phyloP scores from a whole-genome alignment of 192 early-diverging fungal genomes.

The Coemansia sp. region DNA sequence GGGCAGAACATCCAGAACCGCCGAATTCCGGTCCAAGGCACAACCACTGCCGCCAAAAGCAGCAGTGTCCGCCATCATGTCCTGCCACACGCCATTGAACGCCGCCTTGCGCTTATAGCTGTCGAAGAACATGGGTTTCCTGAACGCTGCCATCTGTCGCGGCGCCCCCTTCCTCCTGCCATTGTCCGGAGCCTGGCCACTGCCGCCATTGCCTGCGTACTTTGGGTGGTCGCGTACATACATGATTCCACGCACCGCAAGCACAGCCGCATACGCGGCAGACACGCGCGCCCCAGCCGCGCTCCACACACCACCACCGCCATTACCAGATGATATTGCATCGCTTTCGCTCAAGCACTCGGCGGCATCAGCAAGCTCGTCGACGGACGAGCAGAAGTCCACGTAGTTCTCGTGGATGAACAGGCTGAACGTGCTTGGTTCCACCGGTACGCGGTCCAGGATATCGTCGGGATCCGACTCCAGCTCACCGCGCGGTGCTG shows the following conservation, averaged over 20 bases:
- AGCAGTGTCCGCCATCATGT: conserved; percentile 7
- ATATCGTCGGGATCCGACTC: conserved; percentile 47
- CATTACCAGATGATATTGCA: conserved; percentile 4
- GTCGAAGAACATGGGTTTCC: conserved; percentile 44
- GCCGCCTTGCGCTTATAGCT: conserved; percentile 12
- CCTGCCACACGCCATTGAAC: conserved; percentile 13
- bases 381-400: conserved; percentile 51
- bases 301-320: conserved; percentile 1
- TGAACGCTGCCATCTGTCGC: conserved; percentile 23
- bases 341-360: conserved; percentile 59
- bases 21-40: background rate
- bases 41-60: background rate
- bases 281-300: conserved; percentile 7
- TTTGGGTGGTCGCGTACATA: conserved; percentile 20
- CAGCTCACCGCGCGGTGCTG: conserved; percentile 12
- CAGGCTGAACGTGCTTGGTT: conserved; percentile 55
- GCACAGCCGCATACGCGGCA: conserved; percentile 20
- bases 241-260: conserved; percentile 43
- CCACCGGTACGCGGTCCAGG: conserved; percentile 57
- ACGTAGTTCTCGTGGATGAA: conserved; percentile 65
- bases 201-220: background rate
- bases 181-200: background rate
- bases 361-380: conserved; percentile 54
- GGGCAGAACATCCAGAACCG: conserved; percentile 23
- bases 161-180: background rate